Base-by-base conservation (phyloP, 208 protist genomes). In the Histomonas meleagridis region DNA sequence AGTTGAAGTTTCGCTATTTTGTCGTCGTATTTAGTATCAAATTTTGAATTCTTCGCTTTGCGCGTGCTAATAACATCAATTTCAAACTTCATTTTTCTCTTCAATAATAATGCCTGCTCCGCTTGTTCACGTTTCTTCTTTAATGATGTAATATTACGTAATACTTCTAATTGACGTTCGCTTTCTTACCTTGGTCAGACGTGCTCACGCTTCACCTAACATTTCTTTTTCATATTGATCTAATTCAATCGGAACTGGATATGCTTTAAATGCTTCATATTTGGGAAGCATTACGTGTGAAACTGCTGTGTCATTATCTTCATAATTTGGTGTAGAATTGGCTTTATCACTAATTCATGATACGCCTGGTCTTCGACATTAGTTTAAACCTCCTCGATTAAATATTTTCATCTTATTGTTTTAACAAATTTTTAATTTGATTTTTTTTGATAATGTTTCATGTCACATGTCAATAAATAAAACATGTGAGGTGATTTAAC, bases 151-250 rank as follows among this genome's bases (percentile, higher is more conserved):
- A 99, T 95, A 86, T 98, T 97, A 49, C 97, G 94, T 0, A 98
- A 97, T 92, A 99, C 97, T 86, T 98, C 96, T 46, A 99, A 95
- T 95, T 99, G 96, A 92, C 97, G 96, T 94, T 99, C 97, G 72
- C 98, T 95, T 60, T 98, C 97, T 94, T 94, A 93, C 32, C 94
- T 78, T 92, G 2, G 98, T 98, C 23, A 99, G 95, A 92, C 98
- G 97, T 51, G 98, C 98, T n/a, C 98, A 95, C 0, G 98, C 98
- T 94, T 99, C 98, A 32, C 95, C 95, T 28, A 99, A 93, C 94
- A 95, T 95, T 92, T 99, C 98, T 92, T 98, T 97, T 92, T 99
- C 97, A 93, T 97, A 97, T 91, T 97, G 96, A 92, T 98, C 97
- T 93, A 98, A 97, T 94, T 99, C 97, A 21, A 98, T 95, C 2